Evolutionary conservation across 208 protist genomes (phyloP).

Genomic region (Angomonas deanei): DNA sequence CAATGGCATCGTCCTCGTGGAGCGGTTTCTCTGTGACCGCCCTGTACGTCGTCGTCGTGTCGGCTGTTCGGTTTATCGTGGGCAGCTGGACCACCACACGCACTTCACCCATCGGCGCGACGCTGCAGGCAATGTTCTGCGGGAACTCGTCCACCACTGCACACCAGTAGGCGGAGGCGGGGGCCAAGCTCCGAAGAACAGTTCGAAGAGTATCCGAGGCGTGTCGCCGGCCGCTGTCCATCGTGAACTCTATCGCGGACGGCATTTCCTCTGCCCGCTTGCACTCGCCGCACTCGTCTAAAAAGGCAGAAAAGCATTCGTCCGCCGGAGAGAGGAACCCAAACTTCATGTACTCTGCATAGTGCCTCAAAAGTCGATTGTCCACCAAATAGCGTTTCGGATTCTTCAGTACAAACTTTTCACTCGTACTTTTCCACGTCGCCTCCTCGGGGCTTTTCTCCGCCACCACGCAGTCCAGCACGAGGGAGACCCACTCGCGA

Average conservation of each 20-base stretch:
- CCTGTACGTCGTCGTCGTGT: background rate
- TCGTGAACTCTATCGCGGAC: constrained; percentile 33
- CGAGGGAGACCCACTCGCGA: constrained; percentile 34
- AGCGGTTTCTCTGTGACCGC: background rate
- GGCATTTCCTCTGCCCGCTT: constrained; percentile 38
- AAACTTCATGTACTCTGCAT: constrained; percentile 37
- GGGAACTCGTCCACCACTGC: constrained; percentile 35
- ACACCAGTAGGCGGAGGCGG: constrained; percentile 66
- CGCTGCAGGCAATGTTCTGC: constrained; percentile 11
- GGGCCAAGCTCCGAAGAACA: constrained; percentile 43
- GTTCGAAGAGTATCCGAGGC: constrained; percentile 10
- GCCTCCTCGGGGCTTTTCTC: background rate
- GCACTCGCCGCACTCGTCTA: constrained; percentile 84
- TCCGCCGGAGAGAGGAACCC: constrained; percentile 39
- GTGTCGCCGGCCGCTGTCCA: constrained; percentile 7
- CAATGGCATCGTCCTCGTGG: constrained; percentile 62
- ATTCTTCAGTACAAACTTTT: constrained; percentile 51
- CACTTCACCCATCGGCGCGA: constrained; percentile 38
- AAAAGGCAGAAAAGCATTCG: constrained; percentile 51
- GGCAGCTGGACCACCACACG: constrained; percentile 51
- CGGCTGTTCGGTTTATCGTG: constrained; percentile 8
- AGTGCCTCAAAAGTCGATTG: constrained; percentile 52
- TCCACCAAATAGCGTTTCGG: constrained; percentile 53
- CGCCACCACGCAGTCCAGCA: background rate
- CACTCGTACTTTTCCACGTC: constrained; percentile 2